A percentile compares a stretch with the other conserved stretches of the same genome.
phyloP scores from a whole-genome alignment of 1,139 yeast genomes.

The Yamadazyma songkhlaensis region DNA sequence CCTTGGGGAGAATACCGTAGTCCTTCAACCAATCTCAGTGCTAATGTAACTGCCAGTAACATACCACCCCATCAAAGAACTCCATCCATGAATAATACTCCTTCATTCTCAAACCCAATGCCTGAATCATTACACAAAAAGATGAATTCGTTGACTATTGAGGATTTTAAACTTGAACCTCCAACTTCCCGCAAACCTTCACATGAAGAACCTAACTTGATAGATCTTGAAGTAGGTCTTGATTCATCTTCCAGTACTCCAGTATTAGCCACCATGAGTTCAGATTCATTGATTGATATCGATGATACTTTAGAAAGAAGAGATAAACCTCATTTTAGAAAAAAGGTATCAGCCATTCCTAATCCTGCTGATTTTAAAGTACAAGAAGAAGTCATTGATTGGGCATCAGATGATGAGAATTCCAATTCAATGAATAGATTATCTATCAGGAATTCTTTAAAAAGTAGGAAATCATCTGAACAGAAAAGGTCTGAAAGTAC shows the following conservation, averaged over 20 bases:
- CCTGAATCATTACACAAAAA: constrained; percentile 3
- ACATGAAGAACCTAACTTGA: constrained; percentile 25
- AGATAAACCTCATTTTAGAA: constrained; percentile 29
- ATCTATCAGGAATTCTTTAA: constrained; percentile 41
- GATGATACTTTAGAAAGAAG: constrained; percentile 13
- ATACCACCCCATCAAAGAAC: too few species aligned
- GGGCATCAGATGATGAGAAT: constrained; percentile 49
- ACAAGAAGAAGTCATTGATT: constrained; percentile 47
- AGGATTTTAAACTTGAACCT: constrained; percentile 1
- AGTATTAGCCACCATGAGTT: constrained; percentile 11
- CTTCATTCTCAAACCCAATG: too few species aligned
- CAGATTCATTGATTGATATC: constrained; percentile 33
- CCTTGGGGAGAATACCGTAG: constrained; percentile 26
- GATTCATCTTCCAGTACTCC: constrained; percentile 32
- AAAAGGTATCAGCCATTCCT: constrained; percentile 29
- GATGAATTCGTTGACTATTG: constrained; percentile 5
- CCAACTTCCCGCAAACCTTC: constrained; percentile 10
- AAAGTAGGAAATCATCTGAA: constrained; percentile 33
- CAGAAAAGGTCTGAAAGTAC: constrained; percentile 10
- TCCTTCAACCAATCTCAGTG: constrained; percentile 1
- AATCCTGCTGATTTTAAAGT: constrained; percentile 33
- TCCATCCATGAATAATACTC: too few species aligned
- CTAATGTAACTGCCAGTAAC: too few species aligned
- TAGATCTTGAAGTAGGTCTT: constrained; percentile 40
- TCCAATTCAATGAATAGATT: constrained; percentile 43